Percentiles rank a stretch among this genome's conserved stretches.
These are phyloP conservation scores for Tricholoma sp. DNA, from an alignment of 768 basidiomycete genomes.

Conservation along the genomic window DNA sequence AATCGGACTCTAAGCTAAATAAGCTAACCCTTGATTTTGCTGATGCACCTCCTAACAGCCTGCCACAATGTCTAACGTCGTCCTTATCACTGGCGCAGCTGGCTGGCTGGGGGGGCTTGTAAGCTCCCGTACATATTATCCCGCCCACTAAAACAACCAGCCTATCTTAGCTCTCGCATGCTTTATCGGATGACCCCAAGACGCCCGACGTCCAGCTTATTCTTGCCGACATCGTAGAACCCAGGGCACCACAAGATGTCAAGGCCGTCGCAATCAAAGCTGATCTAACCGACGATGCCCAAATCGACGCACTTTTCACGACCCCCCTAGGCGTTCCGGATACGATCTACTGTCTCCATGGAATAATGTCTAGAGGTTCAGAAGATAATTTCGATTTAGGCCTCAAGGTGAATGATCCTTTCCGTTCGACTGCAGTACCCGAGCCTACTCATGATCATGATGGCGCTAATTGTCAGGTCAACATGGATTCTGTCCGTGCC, in stretches of 20 bases:
- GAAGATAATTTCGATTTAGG: conserved; percentile 58
- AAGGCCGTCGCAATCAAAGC: conserved; percentile 31
- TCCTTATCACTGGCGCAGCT: conserved; percentile 42
- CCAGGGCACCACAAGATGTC: conserved; percentile 25
- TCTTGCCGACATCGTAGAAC: conserved; percentile 44
- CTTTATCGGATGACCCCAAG: conserved; percentile 25
- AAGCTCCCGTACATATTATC: conserved; percentile 8
- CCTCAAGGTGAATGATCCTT: conserved; percentile 30
- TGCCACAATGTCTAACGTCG: conserved; percentile 29
- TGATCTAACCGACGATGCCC: conserved; percentile 33
- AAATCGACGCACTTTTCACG: conserved; percentile 33
- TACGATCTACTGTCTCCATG: conserved; percentile 45
- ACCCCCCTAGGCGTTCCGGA: conserved; percentile 36
- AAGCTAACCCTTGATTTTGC: too few species aligned
- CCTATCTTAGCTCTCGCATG: conserved; percentile 28
- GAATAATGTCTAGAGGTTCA: conserved; percentile 59
- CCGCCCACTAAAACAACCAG: neutral
- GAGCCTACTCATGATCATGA: too few species aligned
- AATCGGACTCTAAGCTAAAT: too few species aligned
- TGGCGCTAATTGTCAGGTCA: conserved; percentile 36
- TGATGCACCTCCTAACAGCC: too few species aligned
- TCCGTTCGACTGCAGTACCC: neutral
- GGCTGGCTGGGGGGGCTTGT: conserved; percentile 37
- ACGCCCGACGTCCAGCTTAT: conserved; percentile 40
- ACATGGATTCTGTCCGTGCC: conserved; percentile 50